Evolutionary conservation across 83 land plant genomes (phyloP).

Genomic region (Diphasiastrum complanatum): DNA sequence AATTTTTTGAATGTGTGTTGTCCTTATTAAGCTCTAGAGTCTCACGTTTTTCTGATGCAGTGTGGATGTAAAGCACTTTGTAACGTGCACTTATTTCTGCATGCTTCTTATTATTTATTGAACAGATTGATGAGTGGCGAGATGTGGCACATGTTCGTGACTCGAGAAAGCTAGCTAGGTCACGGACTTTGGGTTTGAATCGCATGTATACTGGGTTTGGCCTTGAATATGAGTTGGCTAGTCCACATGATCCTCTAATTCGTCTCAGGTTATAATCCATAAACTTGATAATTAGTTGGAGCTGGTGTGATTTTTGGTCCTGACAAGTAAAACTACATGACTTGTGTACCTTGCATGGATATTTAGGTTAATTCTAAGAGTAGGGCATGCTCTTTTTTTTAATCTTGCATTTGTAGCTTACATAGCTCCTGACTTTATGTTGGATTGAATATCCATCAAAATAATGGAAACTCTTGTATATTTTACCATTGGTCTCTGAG

Average conservation of each 20-base stretch:
- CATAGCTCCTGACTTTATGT: too few species aligned
- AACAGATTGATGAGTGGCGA: constrained; percentile 95
- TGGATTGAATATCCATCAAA: too few species aligned
- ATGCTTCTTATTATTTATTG: constrained; percentile 1
- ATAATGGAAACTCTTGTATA: too few species aligned
- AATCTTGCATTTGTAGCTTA: too few species aligned
- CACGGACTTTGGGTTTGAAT: constrained; percentile 58
- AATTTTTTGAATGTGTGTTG: too few species aligned
- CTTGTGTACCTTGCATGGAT: too few species aligned
- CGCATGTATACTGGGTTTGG: constrained; percentile 76
- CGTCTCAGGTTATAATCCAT: constrained; percentile 34
- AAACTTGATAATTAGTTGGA: not conserved
- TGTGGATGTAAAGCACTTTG: not conserved
- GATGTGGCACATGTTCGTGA: constrained; percentile 75
- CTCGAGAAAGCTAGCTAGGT: constrained; percentile 40
- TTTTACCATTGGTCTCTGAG: too few species aligned
- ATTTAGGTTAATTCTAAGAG: too few species aligned
- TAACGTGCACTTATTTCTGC: not conserved
- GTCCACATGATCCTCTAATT: constrained; percentile 39
- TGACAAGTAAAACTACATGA: too few species aligned
- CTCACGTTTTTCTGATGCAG: not conserved
- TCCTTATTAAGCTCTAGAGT: too few species aligned
- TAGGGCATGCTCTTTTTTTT: too few species aligned
- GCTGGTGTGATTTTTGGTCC: too few species aligned
- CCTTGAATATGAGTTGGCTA: constrained; percentile 55